A percentile compares a stretch with the other conserved stretches of the same genome.
Conservation (phyloP, 2,329 filamentous ascomycete genomes). For the Beauveria sp. region DNA sequence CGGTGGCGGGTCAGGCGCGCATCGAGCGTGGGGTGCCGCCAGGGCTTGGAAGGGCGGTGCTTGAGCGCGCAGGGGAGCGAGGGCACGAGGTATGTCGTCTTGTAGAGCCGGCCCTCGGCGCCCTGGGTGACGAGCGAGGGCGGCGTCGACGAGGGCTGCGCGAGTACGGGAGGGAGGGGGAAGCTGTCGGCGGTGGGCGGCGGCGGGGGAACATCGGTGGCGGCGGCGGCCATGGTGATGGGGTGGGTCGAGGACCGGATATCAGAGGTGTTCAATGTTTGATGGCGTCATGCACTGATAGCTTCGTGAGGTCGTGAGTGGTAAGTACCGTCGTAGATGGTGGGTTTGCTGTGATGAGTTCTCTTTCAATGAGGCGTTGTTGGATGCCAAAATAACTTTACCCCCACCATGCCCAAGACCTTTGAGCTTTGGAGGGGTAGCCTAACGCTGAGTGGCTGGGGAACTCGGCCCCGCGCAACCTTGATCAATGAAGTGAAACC, state of each 20-base stretch:
- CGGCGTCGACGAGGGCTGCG: conserved; percentile 48
- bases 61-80: conserved; percentile 72
- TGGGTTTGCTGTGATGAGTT: not conserved
- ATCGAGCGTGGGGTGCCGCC: conserved; percentile 86
- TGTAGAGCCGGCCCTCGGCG: conserved; percentile 91
- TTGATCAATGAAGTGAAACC: too few relatives aligned
- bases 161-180: conserved; percentile 58
- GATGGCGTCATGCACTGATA: too few relatives aligned
- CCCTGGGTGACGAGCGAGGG: conserved; percentile 79
- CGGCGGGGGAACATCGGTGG: not conserved
- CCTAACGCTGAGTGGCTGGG: not conserved
- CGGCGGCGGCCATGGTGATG: conserved; percentile 2
- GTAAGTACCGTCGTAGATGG: not conserved
- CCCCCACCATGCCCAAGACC: not conserved
- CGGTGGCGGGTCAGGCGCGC: conserved; percentile 78
- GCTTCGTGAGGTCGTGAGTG: not conserved
- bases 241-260: too few relatives aligned
- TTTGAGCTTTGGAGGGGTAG: not conserved
- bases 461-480: too few relatives aligned
- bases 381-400: not conserved
- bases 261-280: too few relatives aligned
- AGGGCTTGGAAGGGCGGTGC: conserved; percentile 83
- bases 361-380: not conserved
- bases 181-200: conserved; percentile 23
- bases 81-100: conserved; percentile 68